Conservation (phyloP, 345 rosid species). For the Syzygium oleosum region DNA sequence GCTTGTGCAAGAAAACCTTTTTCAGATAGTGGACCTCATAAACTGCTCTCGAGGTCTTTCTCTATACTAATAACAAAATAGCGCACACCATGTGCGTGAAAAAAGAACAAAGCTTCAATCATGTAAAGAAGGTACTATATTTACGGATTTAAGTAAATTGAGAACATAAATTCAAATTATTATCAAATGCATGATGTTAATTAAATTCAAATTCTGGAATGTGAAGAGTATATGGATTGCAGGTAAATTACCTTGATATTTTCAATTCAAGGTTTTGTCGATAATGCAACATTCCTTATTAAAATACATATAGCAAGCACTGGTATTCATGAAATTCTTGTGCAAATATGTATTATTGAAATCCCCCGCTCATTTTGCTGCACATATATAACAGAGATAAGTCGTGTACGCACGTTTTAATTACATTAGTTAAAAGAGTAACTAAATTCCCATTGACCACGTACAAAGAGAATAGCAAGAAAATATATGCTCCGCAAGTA, state of each 20-base stretch:
- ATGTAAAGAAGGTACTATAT: not conserved
- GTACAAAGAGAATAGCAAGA: not conserved
- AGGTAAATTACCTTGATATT: not conserved
- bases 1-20: too few species aligned
- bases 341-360: accelerated
- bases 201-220: not conserved
- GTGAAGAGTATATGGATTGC: not conserved
- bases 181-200: not conserved
- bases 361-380: not conserved
- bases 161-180: not conserved
- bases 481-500: not conserved
- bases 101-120: not conserved
- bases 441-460: too few species aligned
- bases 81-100: not conserved
- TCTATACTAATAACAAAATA: conserved; percentile 2
- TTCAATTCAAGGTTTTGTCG: too few species aligned
- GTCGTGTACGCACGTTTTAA: not conserved
- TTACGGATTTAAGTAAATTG: not conserved
- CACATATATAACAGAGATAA: not conserved
- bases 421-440: not conserved
- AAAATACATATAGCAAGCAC: not conserved
- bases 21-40: not conserved
- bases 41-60: not conserved
- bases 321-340: too few species aligned
- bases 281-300: too few species aligned